Evolutionary conservation across 2,329 filamentous ascomycete genomes (phyloP).

Genomic region (Sporothrix sp.): DNA sequence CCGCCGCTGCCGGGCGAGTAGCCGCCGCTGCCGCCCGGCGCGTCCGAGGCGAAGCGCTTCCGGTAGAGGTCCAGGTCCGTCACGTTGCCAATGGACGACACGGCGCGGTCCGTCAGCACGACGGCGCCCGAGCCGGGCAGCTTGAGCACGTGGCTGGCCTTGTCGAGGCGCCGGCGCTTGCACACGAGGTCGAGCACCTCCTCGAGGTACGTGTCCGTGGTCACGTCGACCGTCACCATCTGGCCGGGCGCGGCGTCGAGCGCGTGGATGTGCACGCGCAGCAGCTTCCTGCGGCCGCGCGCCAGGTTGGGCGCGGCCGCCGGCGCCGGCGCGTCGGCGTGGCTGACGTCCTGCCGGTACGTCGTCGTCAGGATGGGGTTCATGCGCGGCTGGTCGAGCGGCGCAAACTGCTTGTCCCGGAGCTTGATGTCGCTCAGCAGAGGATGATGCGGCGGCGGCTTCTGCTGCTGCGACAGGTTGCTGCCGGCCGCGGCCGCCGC

Average conservation of each 20-base stretch:
- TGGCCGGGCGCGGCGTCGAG: slow-evolving; percentile 63
- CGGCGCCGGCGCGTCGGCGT: slow-evolving; percentile 48
- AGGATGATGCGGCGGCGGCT: not conserved
- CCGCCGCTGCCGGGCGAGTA: slow-evolving; percentile 33
- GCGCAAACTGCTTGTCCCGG: slow-evolving; percentile 4
- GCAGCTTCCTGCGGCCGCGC: slow-evolving; percentile 58
- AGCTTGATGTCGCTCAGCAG: not conserved
- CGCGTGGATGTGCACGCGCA: slow-evolving; percentile 62
- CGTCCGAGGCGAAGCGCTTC: slow-evolving; percentile 65
- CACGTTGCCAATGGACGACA: slow-evolving; percentile 67
- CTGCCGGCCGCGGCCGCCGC: not conserved
- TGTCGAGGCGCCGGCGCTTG: slow-evolving; percentile 67
- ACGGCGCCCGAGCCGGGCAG: slow-evolving; percentile 65
- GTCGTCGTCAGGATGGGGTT: slow-evolving; percentile 56
- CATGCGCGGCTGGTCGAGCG: slow-evolving; percentile 29
- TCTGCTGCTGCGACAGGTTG: not conserved
- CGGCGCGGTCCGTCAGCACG: slow-evolving; percentile 65
- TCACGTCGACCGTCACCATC: slow-evolving; percentile 64
- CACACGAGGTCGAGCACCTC: slow-evolving; percentile 74
- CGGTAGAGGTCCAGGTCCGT: slow-evolving; percentile 67
- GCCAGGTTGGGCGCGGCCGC: slow-evolving; percentile 33
- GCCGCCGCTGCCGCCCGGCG: slow-evolving; percentile 22
- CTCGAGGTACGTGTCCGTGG: slow-evolving; percentile 72
- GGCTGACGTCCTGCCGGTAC: slow-evolving; percentile 43
- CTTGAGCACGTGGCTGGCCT: slow-evolving; percentile 69